These are phyloP conservation scores for Colletotrichum agaves DNA, from an alignment of 2,329 filamentous ascomycete genomes.

Conservation along the genomic window DNA sequence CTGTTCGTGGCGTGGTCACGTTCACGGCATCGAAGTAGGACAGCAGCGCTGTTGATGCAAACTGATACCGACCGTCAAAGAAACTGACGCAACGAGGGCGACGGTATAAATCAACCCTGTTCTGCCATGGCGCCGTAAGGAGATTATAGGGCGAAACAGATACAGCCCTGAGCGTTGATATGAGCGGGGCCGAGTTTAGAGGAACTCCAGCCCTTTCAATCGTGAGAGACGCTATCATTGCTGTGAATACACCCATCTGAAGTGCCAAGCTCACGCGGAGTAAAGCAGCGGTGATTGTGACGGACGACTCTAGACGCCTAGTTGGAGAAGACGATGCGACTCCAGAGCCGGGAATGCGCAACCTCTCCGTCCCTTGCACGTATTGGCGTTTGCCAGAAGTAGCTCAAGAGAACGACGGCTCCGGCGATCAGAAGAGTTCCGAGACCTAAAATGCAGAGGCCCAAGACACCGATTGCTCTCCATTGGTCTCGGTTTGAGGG, in stretches of 20 bases:
- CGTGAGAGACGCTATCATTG: not conserved
- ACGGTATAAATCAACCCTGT: too few species aligned
- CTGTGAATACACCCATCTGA: not conserved
- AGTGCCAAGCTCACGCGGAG: not conserved
- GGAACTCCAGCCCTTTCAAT: not conserved
- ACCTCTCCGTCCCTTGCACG: too few species aligned
- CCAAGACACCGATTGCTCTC: too few species aligned
- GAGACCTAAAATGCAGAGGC: too few species aligned
- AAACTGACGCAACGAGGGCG: not conserved
- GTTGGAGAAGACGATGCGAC: fast-evolving
- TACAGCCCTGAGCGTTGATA: not conserved
- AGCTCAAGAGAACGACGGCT: too few species aligned
- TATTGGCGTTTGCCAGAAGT: too few species aligned
- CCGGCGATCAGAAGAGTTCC: too few species aligned
- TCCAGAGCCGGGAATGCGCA: not conserved
- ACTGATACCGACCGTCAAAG: not conserved
- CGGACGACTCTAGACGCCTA: not conserved
- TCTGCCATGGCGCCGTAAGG: not conserved
- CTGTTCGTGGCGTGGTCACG: not conserved
- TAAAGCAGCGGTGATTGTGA: not conserved
- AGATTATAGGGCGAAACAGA: not conserved
- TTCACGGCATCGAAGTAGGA: not conserved
- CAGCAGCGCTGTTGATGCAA: not conserved
- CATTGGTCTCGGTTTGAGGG: too few species aligned
- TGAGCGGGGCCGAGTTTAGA: not conserved